Base-by-base conservation (phyloP, 257 asterid genomes). In the Nicotiana benthamiana region DNA sequence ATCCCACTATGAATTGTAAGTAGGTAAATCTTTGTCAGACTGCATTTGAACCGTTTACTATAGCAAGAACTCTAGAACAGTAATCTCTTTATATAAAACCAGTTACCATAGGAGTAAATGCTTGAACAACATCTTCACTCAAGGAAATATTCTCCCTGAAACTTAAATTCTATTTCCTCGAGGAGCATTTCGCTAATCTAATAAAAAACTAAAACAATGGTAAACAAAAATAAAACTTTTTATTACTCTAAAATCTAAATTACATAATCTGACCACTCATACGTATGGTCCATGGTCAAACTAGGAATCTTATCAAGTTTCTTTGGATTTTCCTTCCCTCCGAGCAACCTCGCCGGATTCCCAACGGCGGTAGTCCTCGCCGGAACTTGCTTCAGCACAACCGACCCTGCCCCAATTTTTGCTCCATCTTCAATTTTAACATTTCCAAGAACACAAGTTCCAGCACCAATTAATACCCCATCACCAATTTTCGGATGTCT, bases 381-480 rank as follows among this genome's bases (percentile, higher is more conserved):
- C 15, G 97, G 97, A 17, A 94, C 97, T 22, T 80, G 87, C 72
- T 92, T 94, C 3, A 94, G 85, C 81, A 94, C 98, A 27, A 94
- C 97, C 0, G 98, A 93, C 3, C 97, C 98, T 1, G 98, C 98
- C 3, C 98, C 98, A 81, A 95, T 87, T 84, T 95, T 95, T 0
- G 98, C 97, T 27, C 98, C 98, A 57, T 93, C 97, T 27, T 76
- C 97, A 79, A 95, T 88, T 18, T 81, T 84, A 66, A 95, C 97
- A 86, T 91, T 93, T 26, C 98, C 98, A 83, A 95, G 84, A 22
- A 93, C 96, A 80, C 97, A 93, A 65, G 98, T 93, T 18, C 97
- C 98, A 6, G 97, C 98, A 2, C 98, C 98, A 28, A 94, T 93
- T 85, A 94, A 60, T 13, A 94, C 98, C 16, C 98, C 98, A 52